Evolutionary conservation across 179 eudicot genomes (phyloP).

Genomic region (Pouteria campechiana): DNA sequence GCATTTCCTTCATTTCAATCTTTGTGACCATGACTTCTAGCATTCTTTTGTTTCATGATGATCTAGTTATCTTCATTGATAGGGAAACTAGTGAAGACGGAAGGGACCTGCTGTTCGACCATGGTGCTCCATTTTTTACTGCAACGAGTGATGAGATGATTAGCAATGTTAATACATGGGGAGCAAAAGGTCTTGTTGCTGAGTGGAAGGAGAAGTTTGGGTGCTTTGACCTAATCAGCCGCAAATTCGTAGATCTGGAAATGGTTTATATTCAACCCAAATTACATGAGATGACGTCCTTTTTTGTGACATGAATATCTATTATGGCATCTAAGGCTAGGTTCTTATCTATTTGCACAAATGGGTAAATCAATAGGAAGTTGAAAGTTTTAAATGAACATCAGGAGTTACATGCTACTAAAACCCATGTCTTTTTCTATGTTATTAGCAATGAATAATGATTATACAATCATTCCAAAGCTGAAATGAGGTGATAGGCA

Average conservation of each 20-base stretch:
- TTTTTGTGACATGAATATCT: no score
- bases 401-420: no score
- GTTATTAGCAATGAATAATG: no score
- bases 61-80: background rate
- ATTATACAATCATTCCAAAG: background rate
- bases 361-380: no score
- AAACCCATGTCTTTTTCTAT: no score
- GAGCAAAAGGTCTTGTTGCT: constrained; percentile 69
- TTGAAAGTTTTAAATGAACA: no score
- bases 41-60: background rate
- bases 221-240: constrained; percentile 48
- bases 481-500: no score
- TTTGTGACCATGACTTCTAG: background rate
- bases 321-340: no score
- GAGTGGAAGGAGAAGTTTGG: constrained; percentile 84
- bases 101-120: constrained; percentile 69
- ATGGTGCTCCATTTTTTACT: constrained; percentile 85
- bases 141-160: constrained; percentile 39
- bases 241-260: constrained; percentile 35
- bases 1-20: background rate
- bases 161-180: constrained; percentile 58
- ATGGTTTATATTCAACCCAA: no score
- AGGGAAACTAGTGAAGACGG: constrained; percentile 81
- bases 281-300: no score
- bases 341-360: no score